A percentile compares a stretch with the other conserved stretches of the same genome.
Evolutionary conservation across 768 basidiomycete genomes (phyloP).

Genomic region (Phylloporus arenicola): DNA sequence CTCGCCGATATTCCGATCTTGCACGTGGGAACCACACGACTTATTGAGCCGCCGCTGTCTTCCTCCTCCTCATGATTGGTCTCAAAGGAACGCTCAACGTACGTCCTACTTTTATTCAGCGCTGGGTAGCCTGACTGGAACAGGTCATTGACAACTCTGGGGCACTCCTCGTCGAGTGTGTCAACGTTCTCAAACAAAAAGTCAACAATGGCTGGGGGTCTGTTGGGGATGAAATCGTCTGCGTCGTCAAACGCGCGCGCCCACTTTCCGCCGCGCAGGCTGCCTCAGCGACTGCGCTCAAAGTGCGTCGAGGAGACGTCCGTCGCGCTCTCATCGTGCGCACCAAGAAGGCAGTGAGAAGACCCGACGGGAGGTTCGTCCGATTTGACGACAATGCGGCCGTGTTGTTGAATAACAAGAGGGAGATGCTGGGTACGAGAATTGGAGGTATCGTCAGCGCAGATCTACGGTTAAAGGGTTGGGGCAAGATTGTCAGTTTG

Average conservation of each 20-base stretch:
- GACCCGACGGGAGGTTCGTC: slow-evolving; percentile 84
- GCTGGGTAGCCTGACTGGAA: neutral
- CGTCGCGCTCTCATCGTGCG: slow-evolving; percentile 94
- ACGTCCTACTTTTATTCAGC: slow-evolving; percentile 17
- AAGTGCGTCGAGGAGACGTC: slow-evolving; percentile 90
- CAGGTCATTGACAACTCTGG: slow-evolving; percentile 98
- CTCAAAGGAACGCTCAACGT: slow-evolving; percentile 91
- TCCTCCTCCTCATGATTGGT: slow-evolving; percentile 67
- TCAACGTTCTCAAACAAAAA: slow-evolving; percentile 94
- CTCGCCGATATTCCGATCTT: neutral
- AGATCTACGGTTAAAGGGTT: slow-evolving; percentile 85
- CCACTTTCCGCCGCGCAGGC: slow-evolving; percentile 66
- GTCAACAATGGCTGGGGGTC: slow-evolving; percentile 92
- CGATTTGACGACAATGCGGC: slow-evolving; percentile 97
- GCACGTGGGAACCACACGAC: slow-evolving; percentile 24
- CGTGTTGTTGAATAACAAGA: slow-evolving; percentile 91
- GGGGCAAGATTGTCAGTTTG: slow-evolving; percentile 89
- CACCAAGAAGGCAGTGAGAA: slow-evolving; percentile 76
- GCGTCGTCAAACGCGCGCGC: slow-evolving; percentile 88
- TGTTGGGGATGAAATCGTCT: slow-evolving; percentile 94
- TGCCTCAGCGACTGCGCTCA: slow-evolving; percentile 72
- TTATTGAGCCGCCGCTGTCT: slow-evolving; percentile 7
- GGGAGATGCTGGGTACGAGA: slow-evolving; percentile 91
- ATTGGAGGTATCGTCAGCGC: slow-evolving; percentile 92
- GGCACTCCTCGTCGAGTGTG: slow-evolving; percentile 89